These are phyloP conservation scores for Udeniomyces megalosporus DNA, from an alignment of 768 basidiomycete species.

Conservation along the genomic window DNA sequence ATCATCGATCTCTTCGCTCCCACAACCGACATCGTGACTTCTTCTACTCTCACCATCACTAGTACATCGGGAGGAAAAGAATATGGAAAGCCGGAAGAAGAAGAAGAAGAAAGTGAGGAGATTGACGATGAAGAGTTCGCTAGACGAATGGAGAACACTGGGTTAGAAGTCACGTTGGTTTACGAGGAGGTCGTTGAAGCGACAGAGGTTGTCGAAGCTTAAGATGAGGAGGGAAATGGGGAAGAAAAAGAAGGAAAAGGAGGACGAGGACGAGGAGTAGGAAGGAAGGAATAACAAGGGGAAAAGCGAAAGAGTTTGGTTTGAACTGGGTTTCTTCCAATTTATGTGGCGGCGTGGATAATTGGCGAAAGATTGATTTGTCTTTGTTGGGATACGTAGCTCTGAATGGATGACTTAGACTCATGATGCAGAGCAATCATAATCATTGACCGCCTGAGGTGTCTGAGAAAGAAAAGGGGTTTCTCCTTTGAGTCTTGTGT, in stretches of 20 bases:
- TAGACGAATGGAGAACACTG: not conserved
- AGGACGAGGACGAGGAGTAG: not conserved
- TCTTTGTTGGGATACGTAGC: too few species aligned
- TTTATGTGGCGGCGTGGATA: too few species aligned
- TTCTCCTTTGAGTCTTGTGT: too few species aligned
- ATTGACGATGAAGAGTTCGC: not conserved
- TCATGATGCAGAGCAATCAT: too few species aligned
- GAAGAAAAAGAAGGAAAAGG: not conserved
- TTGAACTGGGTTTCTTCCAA: too few species aligned
- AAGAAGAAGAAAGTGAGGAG: not conserved
- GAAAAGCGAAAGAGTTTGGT: too few species aligned
- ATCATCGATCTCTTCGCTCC: slow-evolving; percentile 4
- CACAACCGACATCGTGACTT: not conserved
- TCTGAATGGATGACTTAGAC: too few species aligned
- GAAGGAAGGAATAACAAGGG: not conserved
- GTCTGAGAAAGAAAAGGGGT: too few species aligned
- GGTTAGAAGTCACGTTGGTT: slow-evolving; percentile 7
- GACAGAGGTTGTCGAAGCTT: too few species aligned
- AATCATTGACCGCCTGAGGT: too few species aligned
- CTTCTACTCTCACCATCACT: too few species aligned
- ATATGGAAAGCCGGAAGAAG: not conserved
- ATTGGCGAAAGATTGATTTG: too few species aligned
- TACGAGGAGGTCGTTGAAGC: slow-evolving; percentile 9
- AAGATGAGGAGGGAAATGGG: not conserved
- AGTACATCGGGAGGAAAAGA: not conserved